Conservation (phyloP, 106 monocot genomes). For the Acorus gramineus region DNA sequence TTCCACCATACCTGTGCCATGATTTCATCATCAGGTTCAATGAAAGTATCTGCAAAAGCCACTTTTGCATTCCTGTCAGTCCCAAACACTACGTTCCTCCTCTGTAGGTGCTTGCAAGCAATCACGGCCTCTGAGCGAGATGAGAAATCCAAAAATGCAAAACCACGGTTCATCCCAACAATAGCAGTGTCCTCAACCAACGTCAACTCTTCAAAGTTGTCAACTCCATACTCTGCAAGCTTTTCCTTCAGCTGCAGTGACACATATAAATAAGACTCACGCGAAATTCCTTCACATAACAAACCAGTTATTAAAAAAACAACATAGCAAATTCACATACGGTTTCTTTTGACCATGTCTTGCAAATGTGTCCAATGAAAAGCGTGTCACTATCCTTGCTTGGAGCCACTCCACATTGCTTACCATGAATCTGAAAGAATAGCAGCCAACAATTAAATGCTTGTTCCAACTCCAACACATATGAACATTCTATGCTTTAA, state of each 20-base stretch:
- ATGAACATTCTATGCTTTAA: no score
- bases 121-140: slow-evolving; percentile 76
- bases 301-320: slow-evolving; percentile 1
- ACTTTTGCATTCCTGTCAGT: slow-evolving; percentile 74
- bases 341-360: slow-evolving; percentile 82
- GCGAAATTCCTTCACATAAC: no score
- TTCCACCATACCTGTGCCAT: slow-evolving; percentile 65
- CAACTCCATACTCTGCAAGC: slow-evolving; percentile 65
- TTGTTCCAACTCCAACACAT: no score
- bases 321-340: slow-evolving; percentile 26
- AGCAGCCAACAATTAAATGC: neutral
- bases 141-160: slow-evolving; percentile 89
- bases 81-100: slow-evolving; percentile 78
- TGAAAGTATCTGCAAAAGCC: slow-evolving; percentile 80
- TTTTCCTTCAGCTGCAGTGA: slow-evolving; percentile 63
- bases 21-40: slow-evolving; percentile 90
- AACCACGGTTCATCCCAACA: slow-evolving; percentile 82
- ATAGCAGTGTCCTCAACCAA: slow-evolving; percentile 72
- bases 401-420: slow-evolving; percentile 82
- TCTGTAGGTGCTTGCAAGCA: slow-evolving; percentile 60
- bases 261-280: neutral
- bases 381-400: slow-evolving; percentile 93
- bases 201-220: slow-evolving; percentile 64
- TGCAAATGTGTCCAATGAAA: slow-evolving; percentile 88
- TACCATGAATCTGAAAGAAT: slow-evolving; percentile 51